A percentile compares a stretch with the other conserved stretches of the same genome.
These are phyloP conservation scores for Yamadazyma sp. DNA, from an alignment of 1,139 yeast genomes.

Conservation along the genomic window DNA sequence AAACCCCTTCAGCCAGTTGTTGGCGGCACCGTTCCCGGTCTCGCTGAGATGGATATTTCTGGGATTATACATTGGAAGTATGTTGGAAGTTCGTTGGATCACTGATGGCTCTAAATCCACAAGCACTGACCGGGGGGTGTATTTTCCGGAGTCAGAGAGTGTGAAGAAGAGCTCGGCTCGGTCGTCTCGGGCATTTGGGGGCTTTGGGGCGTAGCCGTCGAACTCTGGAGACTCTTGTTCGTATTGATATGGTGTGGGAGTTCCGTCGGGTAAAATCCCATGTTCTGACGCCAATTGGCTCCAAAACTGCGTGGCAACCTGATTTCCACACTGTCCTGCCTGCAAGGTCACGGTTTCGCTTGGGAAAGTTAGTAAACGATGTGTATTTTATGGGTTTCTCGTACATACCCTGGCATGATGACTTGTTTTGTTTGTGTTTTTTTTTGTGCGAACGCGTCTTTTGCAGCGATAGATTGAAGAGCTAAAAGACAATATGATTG, in stretches of 20 bases:
- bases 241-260: constrained; percentile 28
- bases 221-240: constrained; percentile 19
- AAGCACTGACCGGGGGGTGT: constrained; percentile 83
- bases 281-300: constrained; percentile 85
- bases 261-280: constrained; percentile 79
- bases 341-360: constrained; percentile 46
- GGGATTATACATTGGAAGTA: constrained; percentile 76
- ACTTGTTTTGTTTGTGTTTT: constrained; percentile 7
- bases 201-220: constrained; percentile 14
- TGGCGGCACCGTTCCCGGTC: constrained; percentile 90
- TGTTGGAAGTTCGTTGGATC: constrained; percentile 58
- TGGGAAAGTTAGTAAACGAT: constrained; percentile 29
- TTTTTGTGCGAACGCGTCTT: not conserved
- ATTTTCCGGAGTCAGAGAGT: constrained; percentile 66
- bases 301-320: constrained; percentile 94
- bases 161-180: constrained; percentile 85
- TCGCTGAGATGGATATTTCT: constrained; percentile 77
- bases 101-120: constrained; percentile 93
- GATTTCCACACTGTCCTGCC: constrained; percentile 94
- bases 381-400: not conserved
- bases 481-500: too few species aligned
- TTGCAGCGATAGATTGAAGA: too few species aligned
- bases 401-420: constrained; percentile 32
- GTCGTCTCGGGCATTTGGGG: constrained; percentile 52
- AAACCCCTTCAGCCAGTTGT: constrained; percentile 93